These are phyloP conservation scores for Yamadazyma triangularis DNA, from an alignment of 1,139 yeast genomes.

Conservation along the genomic window DNA sequence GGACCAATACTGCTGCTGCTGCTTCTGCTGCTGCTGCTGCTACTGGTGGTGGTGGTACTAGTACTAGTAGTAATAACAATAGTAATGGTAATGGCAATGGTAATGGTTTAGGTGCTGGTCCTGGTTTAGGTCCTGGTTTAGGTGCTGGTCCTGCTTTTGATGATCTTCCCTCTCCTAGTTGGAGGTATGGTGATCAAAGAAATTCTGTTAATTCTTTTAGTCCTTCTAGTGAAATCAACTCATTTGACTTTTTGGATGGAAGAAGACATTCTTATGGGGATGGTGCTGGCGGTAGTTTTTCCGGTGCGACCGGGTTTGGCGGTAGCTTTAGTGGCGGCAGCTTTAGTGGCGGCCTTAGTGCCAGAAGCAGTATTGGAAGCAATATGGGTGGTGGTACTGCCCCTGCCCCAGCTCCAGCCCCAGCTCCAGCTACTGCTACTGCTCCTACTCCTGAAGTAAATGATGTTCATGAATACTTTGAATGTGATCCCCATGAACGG, in stretches of 20 bases:
- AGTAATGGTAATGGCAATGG: no score
- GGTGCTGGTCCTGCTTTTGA: not conserved
- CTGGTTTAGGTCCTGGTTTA: not conserved
- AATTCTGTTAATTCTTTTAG: not conserved
- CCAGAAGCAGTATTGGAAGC: not conserved
- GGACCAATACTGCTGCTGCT: conserved; percentile 4
- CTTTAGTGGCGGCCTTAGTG: not conserved
- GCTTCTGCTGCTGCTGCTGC: not conserved
- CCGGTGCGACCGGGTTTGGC: no score
- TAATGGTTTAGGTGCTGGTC: no score
- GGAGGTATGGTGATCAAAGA: no score
- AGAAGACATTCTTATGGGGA: conserved; percentile 1
- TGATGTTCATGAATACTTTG: conserved; percentile 21
- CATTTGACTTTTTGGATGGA: not conserved
- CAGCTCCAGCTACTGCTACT: not conserved
- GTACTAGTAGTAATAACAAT: no score
- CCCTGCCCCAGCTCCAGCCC: not conserved
- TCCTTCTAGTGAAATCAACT: not conserved
- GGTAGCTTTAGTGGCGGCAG: no score
- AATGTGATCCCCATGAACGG: conserved; percentile 36
- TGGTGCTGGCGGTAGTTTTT: no score
- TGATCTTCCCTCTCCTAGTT: not conserved
- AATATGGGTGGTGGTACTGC: not conserved
- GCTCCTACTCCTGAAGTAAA: not conserved
- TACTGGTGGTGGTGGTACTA: not conserved